Base-by-base conservation (phyloP, 768 basidiomycete genomes). In the Leucogyrophana mollusca region DNA sequence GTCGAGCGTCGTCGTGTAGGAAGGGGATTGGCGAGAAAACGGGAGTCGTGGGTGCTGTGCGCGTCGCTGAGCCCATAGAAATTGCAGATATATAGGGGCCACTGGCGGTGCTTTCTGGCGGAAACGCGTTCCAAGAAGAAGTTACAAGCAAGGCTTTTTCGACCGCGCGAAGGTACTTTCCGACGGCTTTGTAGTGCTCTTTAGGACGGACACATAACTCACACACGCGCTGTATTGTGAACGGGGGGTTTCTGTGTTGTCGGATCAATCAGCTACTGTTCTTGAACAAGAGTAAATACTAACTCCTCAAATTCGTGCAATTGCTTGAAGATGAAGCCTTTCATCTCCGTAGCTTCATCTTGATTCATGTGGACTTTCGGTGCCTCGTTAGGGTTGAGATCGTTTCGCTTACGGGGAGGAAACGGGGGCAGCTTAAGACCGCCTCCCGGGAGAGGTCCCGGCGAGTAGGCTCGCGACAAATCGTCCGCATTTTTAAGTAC, bases 11-110 rank as follows among this genome's bases (percentile, higher is more conserved):
- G 40, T 85, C 81, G 57, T 92, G 90, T 20, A 91, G 69, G 75
- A 93, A 93, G 5, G 90, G 81, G 49, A 93, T 92, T 4, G 90
- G 90, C 3, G 87, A 89, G 67, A 92, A 93, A 43, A 93, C 71
- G 3, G 90, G 90, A 9, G 90, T 93, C 37, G 79, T 72, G 1
- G 90, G 87, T 34, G 73, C 73, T 22, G 82, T 80, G 46, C 77
- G 74, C 10, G 75, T 65, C 10, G 73, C 69, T 13, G 73, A 66
- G 33, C 73, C 71, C 17, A 77, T 64, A 13, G 27, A 63, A 36
- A 78, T 68, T 46, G 62, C 42, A 34, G 52, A 50, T 24, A 56
- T 50, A 9, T 51, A 54, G 40, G 56, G 37, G 18, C 71, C 49
- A 56, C 73, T 56, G 27, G 49, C 56, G 2, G 56, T 44, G 66